Base-by-base conservation (phyloP, 306 rosid species). In the Trifolium subterraneum region DNA sequence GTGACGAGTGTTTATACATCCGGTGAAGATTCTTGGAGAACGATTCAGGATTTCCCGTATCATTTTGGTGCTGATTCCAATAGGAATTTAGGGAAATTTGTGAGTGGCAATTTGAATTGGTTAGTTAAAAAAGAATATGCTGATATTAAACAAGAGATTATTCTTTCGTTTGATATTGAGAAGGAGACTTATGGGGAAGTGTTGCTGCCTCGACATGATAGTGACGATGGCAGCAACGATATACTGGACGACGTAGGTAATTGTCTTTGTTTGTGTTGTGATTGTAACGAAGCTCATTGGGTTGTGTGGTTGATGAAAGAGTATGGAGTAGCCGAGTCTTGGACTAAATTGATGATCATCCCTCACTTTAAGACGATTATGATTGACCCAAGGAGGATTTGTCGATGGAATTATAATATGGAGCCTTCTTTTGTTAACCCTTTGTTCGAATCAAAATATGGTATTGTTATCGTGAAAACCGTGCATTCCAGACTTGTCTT, bases 221-320 rank as follows among this genome's bases (percentile, higher is more conserved):
- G 6, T 13, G 29, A 52, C 1, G 7, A 3, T 8, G 20, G 0
- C 1, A 11, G 9, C 4, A 0, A 5, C 4, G 2, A 1, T 15
- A 1, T 0, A 1, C 2, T 79, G 9, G 15, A 3, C 8, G 72
- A 68, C 5, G 14, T 51, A 27, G 56, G 16, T 10, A 54, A 63
- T 3, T 52, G 56, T n/a, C 80, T 80, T 56, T 70, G 47, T 54
- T 5, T 63, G 56, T 25, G 59, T 70, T 78, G 36, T 27, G 38
- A 70, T 0, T 25, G 3, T 25, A 25, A 2, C 29, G 3, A 25
- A 25, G 0, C 12, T 78, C 25, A 48, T 7, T 56, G 60, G 68
- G n/a, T 6, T 16, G 41, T 78, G 42, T 78, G 73, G 82, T 5
- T 45, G n/a, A 77, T 71, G 82, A 54, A 79, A 66, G 69, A 72